Percentiles rank a stretch among this genome's conserved stretches.
phyloP scores from a whole-genome alignment of 1,139 yeast species.

The Debaryomyces sp. region DNA sequence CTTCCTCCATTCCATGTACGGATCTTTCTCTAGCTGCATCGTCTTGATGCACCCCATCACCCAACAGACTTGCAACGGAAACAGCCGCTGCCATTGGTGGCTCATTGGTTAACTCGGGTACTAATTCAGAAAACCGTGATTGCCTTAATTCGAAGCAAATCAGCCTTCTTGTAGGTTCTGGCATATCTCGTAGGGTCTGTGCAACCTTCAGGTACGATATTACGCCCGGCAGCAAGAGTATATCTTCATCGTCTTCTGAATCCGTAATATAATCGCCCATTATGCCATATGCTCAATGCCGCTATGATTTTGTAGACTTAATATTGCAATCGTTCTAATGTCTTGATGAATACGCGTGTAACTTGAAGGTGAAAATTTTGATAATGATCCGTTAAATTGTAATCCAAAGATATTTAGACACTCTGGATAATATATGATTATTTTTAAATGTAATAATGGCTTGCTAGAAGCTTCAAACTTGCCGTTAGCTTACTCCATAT shows the following conservation, averaged over 20 bases:
- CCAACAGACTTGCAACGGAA: not conserved
- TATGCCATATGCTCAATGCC: not conserved
- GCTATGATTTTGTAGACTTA: not conserved
- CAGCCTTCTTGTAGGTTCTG: not conserved
- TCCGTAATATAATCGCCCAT: constrained; percentile 20
- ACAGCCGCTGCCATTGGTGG: no score
- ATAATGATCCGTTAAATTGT: not conserved
- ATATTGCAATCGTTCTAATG: not conserved
- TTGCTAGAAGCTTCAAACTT: not conserved
- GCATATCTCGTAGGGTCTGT: not conserved
- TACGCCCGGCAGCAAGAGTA: constrained; percentile 9
- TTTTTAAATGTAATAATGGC: not conserved
- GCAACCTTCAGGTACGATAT: constrained; percentile 7
- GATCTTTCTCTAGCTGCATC: not conserved
- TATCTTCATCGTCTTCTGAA: constrained; percentile 18
- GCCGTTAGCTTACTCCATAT: not conserved
- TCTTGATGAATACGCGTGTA: not conserved
- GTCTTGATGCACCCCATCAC: not conserved
- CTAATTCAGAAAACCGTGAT: constrained; percentile 7
- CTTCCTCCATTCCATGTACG: not conserved
- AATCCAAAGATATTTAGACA: not conserved
- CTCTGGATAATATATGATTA: not conserved
- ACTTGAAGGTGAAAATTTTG: not conserved
- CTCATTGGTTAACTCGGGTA: not conserved
- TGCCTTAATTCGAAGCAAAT: constrained; percentile 3